Evolutionary conservation across 805 yeast genomes (phyloP).

Genomic region (Saccharomycopsis vini): DNA sequence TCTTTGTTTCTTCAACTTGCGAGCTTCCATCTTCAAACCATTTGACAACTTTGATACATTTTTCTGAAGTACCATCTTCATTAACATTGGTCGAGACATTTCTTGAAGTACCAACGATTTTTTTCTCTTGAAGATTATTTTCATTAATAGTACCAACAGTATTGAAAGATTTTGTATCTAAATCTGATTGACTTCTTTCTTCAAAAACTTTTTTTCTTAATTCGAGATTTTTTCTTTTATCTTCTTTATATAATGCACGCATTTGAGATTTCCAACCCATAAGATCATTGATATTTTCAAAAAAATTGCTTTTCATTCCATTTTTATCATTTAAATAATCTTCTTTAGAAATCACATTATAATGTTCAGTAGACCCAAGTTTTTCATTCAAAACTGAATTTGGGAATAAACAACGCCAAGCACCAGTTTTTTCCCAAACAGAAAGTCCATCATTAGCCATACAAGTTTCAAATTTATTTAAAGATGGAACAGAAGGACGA

Average conservation of each 20-base stretch:
- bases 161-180: not conserved
- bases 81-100: constrained; percentile 26
- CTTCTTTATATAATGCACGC: constrained; percentile 36
- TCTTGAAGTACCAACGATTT: constrained; percentile 31
- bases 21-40: constrained; percentile 37
- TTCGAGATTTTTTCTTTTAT: constrained; percentile 8
- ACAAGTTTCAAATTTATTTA: constrained; percentile 54
- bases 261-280: constrained; percentile 60
- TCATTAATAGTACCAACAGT: not conserved
- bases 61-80: constrained; percentile 31
- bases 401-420: constrained; percentile 89
- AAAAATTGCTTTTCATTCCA: constrained; percentile 50
- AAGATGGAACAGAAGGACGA: constrained; percentile 48
- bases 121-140: constrained; percentile 2
- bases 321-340: constrained; percentile 40
- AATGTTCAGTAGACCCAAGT: constrained; percentile 26
- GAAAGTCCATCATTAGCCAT: constrained; percentile 55
- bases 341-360: constrained; percentile 37
- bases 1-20: constrained; percentile 20
- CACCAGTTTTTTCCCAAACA: constrained; percentile 77
- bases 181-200: not conserved
- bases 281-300: constrained; percentile 54
- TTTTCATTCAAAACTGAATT: constrained; percentile 36
- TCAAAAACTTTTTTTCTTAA: constrained; percentile 6
- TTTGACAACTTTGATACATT: constrained; percentile 29